A percentile compares a stretch with the other conserved stretches of the same genome.
These are phyloP conservation scores for Penicillium fuscoglaucum DNA, from an alignment of 2,329 filamentous ascomycete genomes.

Conservation along the genomic window DNA sequence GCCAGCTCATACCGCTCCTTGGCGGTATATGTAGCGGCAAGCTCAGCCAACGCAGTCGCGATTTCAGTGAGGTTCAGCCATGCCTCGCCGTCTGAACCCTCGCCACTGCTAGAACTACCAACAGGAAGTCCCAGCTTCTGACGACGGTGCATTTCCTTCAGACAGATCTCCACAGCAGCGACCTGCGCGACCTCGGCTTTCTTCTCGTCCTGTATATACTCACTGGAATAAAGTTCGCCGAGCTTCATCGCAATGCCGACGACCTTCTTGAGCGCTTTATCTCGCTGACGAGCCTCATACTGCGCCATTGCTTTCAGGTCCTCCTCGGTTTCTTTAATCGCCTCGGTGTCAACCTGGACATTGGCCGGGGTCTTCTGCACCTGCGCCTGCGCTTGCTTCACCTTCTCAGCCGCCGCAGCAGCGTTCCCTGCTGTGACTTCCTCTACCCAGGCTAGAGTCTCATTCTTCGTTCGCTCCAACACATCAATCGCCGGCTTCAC, in stretches of 20 bases:
- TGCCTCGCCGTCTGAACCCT: constrained; percentile 27
- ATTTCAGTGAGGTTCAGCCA: constrained; percentile 45
- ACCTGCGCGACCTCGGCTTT: constrained; percentile 73
- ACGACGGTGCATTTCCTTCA: constrained; percentile 72
- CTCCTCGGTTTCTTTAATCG: constrained; percentile 25
- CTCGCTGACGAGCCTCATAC: constrained; percentile 50
- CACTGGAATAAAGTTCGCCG: constrained; percentile 75
- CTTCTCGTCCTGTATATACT: constrained; percentile 71
- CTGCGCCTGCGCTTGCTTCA: constrained; percentile 22
- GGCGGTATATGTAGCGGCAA: constrained; percentile 74
- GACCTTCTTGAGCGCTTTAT: constrained; percentile 69
- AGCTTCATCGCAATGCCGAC: constrained; percentile 80
- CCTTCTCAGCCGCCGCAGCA: constrained; percentile 6
- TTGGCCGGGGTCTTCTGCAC: constrained; percentile 24
- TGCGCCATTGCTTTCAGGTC: constrained; percentile 28
- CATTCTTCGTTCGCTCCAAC: constrained; percentile 70
- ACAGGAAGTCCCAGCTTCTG: constrained; percentile 66
- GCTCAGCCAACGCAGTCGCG: constrained; percentile 50
- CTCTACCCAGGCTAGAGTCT: constrained; percentile 57
- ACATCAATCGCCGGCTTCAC: constrained; percentile 71
- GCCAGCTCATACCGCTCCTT: constrained; percentile 76
- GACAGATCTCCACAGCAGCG: constrained; percentile 76
- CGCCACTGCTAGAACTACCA: constrained; percentile 50
- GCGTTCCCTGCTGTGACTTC: constrained; percentile 26
- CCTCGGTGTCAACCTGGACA: constrained; percentile 22